Base-by-base conservation (phyloP, 768 basidiomycete species). In the Infundibulicybe gibba region DNA sequence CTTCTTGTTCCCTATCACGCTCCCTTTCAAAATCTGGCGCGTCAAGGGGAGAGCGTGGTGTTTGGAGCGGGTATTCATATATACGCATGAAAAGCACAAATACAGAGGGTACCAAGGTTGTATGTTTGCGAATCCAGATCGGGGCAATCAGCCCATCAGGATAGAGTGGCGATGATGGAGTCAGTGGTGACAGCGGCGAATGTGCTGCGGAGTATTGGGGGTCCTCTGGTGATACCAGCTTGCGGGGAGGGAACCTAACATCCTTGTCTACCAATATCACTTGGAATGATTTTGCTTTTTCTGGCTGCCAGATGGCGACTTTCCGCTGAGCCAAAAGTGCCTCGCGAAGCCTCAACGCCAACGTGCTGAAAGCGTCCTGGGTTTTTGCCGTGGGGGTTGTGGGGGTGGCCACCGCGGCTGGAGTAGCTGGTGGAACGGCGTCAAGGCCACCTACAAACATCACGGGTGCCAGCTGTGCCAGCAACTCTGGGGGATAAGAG, bases 121-220 rank as follows among this genome's bases (percentile, higher is more conserved):
- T 90, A 59, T 99, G 97, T 65, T 98, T 99, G 38, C 94, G 79
- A 31, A 98, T 83, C 97, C 97, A 99, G 61, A 98, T 92, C 1
- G 97, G 97, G 2, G 97, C 93, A 44, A 99, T 92, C 45, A 99
- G 68, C 0, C 97, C 97, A 60, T 99, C 97, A 0, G 97, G 97
- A 63, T 92, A 80, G 8, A 97, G 71, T 0, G 97, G 95, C 0
- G 94, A 97, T 1, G 87, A 76, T 0, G 87, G 85, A 0, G 90
- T 90, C 34, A 97, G 68, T 0, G 97, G 97, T 0, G 94, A 97
- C n/a, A 98, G 74, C 0, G 94, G 94, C 0, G 95, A 98, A 65
- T 92, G 94, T 1, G 82, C 70, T 6, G 75, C 61, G 0, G 76
- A 58, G 51, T 78, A 79, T 39, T 76, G 66, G 2, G 80, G 72